Evolutionary conservation across 208 protist species (phyloP).

Genomic region (Leishmania arabica): DNA sequence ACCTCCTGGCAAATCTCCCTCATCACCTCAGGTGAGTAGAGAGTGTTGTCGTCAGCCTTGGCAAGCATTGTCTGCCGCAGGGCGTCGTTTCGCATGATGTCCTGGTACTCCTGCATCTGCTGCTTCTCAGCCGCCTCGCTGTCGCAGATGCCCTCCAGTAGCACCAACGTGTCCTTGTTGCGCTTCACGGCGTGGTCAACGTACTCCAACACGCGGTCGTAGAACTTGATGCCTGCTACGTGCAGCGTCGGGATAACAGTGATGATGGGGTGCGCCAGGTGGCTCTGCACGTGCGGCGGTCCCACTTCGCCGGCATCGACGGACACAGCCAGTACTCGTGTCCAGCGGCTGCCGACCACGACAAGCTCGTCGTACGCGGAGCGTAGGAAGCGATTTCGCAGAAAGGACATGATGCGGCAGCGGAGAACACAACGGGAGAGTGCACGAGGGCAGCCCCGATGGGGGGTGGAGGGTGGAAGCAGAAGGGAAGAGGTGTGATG

Average conservation of each 20-base stretch:
- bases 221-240: constrained; percentile 81
- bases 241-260: constrained; percentile 89
- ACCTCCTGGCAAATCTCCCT: constrained; percentile 83
- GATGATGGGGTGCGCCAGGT: constrained; percentile 53
- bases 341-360: constrained; percentile 85
- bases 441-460: neutral
- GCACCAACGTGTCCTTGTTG: constrained; percentile 67
- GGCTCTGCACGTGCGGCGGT: constrained; percentile 39
- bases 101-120: constrained; percentile 85
- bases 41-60: constrained; percentile 80
- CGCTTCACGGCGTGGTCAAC: constrained; percentile 69
- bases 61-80: constrained; percentile 62
- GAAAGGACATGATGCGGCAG: constrained; percentile 18
- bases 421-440: neutral
- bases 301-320: constrained; percentile 25
- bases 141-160: constrained; percentile 91
- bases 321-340: constrained; percentile 60
- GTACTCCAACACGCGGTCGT: constrained; percentile 87
- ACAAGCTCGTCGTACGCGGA: constrained; percentile 78
- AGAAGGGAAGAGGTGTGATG: neutral
- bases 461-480: neutral
- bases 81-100: constrained; percentile 50
- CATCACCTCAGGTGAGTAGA: constrained; percentile 70
- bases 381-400: constrained; percentile 38
- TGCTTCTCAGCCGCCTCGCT: constrained; percentile 60